Percentiles rank a stretch among this genome's conserved stretches.
phyloP scores from a whole-genome alignment of 176 grass and related monocot species.

The Musa schizocarpa region DNA sequence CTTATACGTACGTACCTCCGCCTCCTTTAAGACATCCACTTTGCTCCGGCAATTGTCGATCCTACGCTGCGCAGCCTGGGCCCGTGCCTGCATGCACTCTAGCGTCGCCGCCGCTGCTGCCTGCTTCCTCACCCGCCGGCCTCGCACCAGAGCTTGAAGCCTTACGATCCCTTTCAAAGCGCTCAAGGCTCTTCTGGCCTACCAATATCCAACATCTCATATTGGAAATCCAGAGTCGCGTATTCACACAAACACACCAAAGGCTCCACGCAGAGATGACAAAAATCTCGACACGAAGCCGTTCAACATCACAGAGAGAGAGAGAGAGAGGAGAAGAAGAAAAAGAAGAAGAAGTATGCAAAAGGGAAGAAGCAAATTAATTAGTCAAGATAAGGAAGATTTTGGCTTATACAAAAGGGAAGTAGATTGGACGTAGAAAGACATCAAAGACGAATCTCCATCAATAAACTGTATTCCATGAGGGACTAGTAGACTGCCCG shows the following conservation, averaged over 20 bases:
- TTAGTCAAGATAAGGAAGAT: too few species aligned
- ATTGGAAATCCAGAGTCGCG: background rate
- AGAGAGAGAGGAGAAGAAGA: too few species aligned
- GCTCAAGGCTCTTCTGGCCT: constrained; percentile 70
- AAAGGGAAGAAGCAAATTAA: too few species aligned
- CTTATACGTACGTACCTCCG: constrained; percentile 35
- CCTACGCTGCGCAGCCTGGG: constrained; percentile 21
- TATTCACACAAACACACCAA: background rate
- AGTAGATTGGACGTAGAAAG: too few species aligned
- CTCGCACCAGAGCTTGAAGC: constrained; percentile 74
- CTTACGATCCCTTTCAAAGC: constrained; percentile 72
- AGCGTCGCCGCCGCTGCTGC: constrained; percentile 40
- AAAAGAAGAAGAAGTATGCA: too few species aligned
- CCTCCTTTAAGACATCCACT: constrained; percentile 48
- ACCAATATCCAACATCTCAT: background rate
- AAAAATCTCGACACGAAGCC: background rate
- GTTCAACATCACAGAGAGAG: too few species aligned
- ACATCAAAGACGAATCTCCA: too few species aligned
- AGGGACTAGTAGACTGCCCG: too few species aligned
- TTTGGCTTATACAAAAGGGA: too few species aligned
- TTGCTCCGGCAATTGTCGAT: constrained; percentile 18
- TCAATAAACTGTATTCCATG: too few species aligned
- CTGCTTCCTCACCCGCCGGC: constrained; percentile 73
- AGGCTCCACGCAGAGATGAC: background rate
- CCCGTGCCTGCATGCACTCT: constrained; percentile 75